These are phyloP conservation scores for Cryptococcus sp. DNA, from an alignment of 1,284 basidiomycete genomes.

Conservation along the genomic window DNA sequence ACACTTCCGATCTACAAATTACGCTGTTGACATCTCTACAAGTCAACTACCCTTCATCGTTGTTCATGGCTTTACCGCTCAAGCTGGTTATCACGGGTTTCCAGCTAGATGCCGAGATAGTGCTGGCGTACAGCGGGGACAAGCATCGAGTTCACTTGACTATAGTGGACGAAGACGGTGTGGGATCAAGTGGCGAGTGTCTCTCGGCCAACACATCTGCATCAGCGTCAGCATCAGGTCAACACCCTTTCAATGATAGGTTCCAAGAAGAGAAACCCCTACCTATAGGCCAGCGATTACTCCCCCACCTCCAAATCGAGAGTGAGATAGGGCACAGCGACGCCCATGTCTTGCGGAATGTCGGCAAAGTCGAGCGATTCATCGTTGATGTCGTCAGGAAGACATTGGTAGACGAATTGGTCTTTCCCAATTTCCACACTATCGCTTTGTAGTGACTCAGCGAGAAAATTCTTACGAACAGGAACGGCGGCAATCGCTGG, in stretches of 20 bases:
- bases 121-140: conserved; percentile 86
- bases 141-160: conserved; percentile 77
- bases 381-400: conserved; percentile 93
- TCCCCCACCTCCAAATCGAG: conserved; percentile 93
- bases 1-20: conserved; percentile 54
- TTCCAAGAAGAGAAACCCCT: conserved; percentile 10
- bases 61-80: conserved; percentile 95
- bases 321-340: conserved; percentile 95
- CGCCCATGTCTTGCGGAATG: conserved; percentile 94
- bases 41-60: conserved; percentile 91
- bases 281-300: conserved; percentile 74
- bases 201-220: conserved; percentile 26
- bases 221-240: not conserved
- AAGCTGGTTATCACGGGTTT: conserved; percentile 86
- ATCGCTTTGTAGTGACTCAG: conserved; percentile 50
- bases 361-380: conserved; percentile 93
- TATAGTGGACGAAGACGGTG: conserved; percentile 68
- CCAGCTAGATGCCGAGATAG: conserved; percentile 80
- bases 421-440: conserved; percentile 92
- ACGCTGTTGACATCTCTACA: conserved; percentile 88
- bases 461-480: not conserved
- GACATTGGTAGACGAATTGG: conserved; percentile 88
- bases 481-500: too few species aligned
- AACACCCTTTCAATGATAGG: too few species aligned
- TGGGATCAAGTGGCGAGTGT: conserved; percentile 11